phyloP scores from a whole-genome alignment of 2,329 filamentous ascomycete genomes.

The Fusarium redolens region DNA sequence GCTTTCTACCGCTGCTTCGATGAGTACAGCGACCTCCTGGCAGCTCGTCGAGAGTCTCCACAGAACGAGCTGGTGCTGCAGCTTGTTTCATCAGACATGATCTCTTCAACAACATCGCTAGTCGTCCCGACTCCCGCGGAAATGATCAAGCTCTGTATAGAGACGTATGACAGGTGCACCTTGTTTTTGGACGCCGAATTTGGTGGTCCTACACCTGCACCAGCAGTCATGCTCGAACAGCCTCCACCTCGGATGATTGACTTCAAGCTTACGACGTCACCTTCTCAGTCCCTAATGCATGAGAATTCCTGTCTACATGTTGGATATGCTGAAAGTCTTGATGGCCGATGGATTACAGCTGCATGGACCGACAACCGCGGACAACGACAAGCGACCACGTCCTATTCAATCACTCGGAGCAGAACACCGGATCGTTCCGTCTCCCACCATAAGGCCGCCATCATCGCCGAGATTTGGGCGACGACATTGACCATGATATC shows the following conservation, averaged over 20 bases:
- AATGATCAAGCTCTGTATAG: slow-evolving; percentile 73
- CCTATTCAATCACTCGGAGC: slow-evolving; percentile 76
- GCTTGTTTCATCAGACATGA: slow-evolving; percentile 74
- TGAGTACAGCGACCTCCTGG: slow-evolving; percentile 58
- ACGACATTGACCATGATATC: slow-evolving; percentile 80
- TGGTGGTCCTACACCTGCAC: slow-evolving; percentile 68
- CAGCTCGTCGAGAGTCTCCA: slow-evolving; percentile 56
- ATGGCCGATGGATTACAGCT: slow-evolving; percentile 81
- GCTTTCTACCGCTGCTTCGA: slow-evolving; percentile 80
- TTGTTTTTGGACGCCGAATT: slow-evolving; percentile 54
- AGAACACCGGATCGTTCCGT: slow-evolving; percentile 60
- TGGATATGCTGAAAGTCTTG: slow-evolving; percentile 79
- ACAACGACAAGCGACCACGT: slow-evolving; percentile 76
- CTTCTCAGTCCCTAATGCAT: slow-evolving; percentile 78
- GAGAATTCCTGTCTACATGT: slow-evolving; percentile 86
- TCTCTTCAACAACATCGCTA: slow-evolving; percentile 72
- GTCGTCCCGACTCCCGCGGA: slow-evolving; percentile 71
- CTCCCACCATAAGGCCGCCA: slow-evolving; percentile 61
- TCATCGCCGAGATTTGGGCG: slow-evolving; percentile 82
- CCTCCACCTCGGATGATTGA: slow-evolving; percentile 77
- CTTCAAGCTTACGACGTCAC: slow-evolving; percentile 76
- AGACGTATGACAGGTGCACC: slow-evolving; percentile 82
- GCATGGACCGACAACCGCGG: slow-evolving; percentile 86
- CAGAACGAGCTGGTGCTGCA: slow-evolving; percentile 80
- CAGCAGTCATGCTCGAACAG: slow-evolving; percentile 79